These are phyloP conservation scores for Abrus pulchellus DNA, from an alignment of 306 rosid species.

Conservation along the genomic window DNA sequence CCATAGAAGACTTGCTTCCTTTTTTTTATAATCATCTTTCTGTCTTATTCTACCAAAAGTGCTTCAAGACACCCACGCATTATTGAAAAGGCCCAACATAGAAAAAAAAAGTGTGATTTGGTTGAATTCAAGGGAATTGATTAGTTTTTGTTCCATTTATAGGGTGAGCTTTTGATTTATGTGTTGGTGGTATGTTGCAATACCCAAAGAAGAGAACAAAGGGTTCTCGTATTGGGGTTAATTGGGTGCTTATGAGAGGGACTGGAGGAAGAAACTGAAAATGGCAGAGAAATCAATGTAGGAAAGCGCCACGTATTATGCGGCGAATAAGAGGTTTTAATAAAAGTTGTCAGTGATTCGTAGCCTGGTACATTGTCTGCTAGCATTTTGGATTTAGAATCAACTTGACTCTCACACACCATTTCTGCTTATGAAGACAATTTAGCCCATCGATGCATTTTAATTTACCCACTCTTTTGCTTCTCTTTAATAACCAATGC, in stretches of 20 bases:
- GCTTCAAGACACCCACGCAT: conserved; percentile 39
- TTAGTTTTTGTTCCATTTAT: conserved; percentile 45
- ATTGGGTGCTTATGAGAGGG: conserved; percentile 51
- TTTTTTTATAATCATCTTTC: conserved; percentile 8
- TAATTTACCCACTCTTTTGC: not conserved
- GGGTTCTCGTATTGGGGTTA: conserved; percentile 57
- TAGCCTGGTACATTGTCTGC: conserved; percentile 58
- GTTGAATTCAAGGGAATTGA: conserved; percentile 50
- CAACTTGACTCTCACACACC: conserved; percentile 52
- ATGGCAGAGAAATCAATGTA: conserved; percentile 65
- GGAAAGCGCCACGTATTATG: conserved; percentile 78
- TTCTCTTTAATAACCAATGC: conserved; percentile 31
- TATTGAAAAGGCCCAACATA: conserved; percentile 40
- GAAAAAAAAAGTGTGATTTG: conserved; percentile 52
- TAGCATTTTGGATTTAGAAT: conserved; percentile 82
- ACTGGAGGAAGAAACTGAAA: conserved; percentile 23
- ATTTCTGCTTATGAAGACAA: conserved; percentile 39
- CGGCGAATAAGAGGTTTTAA: conserved; percentile 70
- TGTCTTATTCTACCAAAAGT: conserved; percentile 49
- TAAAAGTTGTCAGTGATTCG: conserved; percentile 62
- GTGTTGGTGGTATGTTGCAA: conserved; percentile 30
- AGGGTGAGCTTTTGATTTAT: conserved; percentile 46
- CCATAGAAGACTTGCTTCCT: conserved; percentile 39
- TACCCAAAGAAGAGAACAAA: conserved; percentile 41
- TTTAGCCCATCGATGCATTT: conserved; percentile 59